Evolutionary conservation across 345 rosid species (phyloP).

Genomic region (Orychophragmus violaceus): DNA sequence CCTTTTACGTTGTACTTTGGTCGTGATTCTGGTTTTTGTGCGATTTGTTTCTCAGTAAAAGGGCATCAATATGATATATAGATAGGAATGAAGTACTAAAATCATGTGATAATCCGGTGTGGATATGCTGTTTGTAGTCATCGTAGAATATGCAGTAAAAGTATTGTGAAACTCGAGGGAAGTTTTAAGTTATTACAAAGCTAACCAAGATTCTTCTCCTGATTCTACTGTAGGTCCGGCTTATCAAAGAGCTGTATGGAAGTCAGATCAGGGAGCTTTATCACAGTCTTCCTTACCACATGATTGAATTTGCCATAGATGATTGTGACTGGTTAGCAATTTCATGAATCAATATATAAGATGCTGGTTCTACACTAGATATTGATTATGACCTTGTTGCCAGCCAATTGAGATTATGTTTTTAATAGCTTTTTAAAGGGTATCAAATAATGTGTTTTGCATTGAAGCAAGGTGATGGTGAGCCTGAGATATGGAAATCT

Average conservation of each 20-base stretch:
- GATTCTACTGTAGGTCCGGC: conserved; percentile 57
- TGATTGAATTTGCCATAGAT: conserved; percentile 74
- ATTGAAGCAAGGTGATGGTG: conserved; percentile 71
- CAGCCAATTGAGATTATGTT: neutral
- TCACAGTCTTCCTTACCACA: conserved; percentile 91
- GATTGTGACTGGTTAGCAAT: conserved; percentile 73
- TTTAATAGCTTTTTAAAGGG: neutral
- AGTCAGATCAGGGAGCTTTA: conserved; percentile 85
- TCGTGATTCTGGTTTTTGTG: neutral
- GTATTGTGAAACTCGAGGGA: neutral
- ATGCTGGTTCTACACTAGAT: neutral
- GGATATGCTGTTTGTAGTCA: neutral
- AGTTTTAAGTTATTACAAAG: neutral
- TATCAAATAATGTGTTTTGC: conserved; percentile 11
- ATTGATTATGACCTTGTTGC: neutral
- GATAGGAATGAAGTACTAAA: neutral
- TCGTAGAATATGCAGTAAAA: neutral
- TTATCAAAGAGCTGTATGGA: conserved; percentile 87
- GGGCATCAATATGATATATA: neutral
- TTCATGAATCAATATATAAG: neutral
- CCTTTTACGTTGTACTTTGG: neutral
- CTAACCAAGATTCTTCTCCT: neutral
- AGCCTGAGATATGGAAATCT: conserved; percentile 82
- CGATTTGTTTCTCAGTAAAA: neutral
- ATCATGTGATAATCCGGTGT: neutral